Evolutionary conservation across 306 rosid species (phyloP).

Genomic region (Hippophae rhamnoides): DNA sequence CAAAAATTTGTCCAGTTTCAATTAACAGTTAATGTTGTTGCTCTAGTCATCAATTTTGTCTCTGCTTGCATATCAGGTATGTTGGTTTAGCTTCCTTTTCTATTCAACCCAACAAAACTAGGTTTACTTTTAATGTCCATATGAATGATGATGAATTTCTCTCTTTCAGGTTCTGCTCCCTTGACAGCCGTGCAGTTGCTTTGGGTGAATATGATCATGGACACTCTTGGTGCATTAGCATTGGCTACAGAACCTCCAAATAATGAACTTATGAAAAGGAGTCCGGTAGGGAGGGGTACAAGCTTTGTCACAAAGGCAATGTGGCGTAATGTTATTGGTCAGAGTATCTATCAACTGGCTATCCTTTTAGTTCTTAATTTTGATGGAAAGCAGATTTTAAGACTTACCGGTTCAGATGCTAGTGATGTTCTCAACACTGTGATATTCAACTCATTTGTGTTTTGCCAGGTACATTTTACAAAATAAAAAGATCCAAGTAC

Average conservation of each 20-base stretch:
- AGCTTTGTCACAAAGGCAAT: conserved; percentile 75
- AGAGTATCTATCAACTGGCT: conserved; percentile 73
- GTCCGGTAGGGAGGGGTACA: conserved; percentile 55
- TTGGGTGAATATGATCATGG: conserved; percentile 99
- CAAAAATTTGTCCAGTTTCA: conserved; percentile 98
- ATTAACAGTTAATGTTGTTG: conserved; percentile 86
- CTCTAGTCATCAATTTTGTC: conserved; percentile 68
- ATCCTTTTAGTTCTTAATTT: conserved; percentile 58
- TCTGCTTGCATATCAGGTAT: conserved; percentile 91
- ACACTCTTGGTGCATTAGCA: conserved; percentile 95
- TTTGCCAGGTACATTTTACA: conserved; percentile 64
- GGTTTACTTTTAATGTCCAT: conserved; percentile 6
- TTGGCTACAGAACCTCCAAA: conserved; percentile 95
- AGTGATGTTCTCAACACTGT: conserved; percentile 56
- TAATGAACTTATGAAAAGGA: conserved; percentile 62
- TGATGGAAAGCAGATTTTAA: conserved; percentile 53
- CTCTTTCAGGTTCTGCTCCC: conserved; percentile 82
- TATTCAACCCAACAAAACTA: background rate
- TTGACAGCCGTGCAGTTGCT: conserved; percentile 93
- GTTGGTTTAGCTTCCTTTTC: conserved; percentile 10
- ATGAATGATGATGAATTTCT: conserved; percentile 7
- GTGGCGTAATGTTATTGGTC: conserved; percentile 97
- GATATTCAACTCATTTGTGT: conserved; percentile 86
- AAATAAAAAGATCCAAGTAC: background rate
- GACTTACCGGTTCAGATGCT: conserved; percentile 61